Conservation (phyloP, 768 basidiomycete genomes). For the Neoboletus subvelutipes region DNA sequence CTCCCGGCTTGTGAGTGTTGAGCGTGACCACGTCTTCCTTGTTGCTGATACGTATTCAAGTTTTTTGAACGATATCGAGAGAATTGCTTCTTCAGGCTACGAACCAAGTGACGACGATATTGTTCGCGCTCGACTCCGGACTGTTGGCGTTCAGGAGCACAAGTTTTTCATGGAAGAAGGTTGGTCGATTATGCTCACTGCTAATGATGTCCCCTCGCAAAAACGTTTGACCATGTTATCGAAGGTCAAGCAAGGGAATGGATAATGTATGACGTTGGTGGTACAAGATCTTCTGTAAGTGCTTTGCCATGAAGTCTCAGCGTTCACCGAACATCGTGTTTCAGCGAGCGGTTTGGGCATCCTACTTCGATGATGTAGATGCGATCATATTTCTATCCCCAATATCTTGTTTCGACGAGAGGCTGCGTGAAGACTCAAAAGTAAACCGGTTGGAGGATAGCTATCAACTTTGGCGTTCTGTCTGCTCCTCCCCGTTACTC, state of each 20-base stretch:
- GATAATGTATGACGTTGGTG: constrained; percentile 82
- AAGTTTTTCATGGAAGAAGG: constrained; percentile 57
- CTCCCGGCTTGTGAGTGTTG: constrained; percentile 67
- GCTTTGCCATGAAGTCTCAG: not conserved
- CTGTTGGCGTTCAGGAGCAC: constrained; percentile 77
- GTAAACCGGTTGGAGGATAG: constrained; percentile 80
- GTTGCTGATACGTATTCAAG: constrained; percentile 34
- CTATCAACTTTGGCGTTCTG: constrained; percentile 71
- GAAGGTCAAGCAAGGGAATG: constrained; percentile 68
- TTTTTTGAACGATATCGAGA: constrained; percentile 67
- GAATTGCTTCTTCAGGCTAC: constrained; percentile 62
- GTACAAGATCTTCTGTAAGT: constrained; percentile 63
- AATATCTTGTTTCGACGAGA: constrained; percentile 83
- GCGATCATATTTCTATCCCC: constrained; percentile 77
- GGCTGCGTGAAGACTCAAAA: constrained; percentile 62
- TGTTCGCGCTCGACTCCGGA: constrained; percentile 74
- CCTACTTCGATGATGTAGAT: constrained; percentile 80
- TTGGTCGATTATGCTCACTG: constrained; percentile 28
- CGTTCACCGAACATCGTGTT: constrained; percentile 9
- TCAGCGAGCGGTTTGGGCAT: constrained; percentile 74
- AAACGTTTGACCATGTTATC: not conserved
- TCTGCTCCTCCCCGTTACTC: constrained; percentile 67
- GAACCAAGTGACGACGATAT: constrained; percentile 76
- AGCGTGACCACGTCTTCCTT: constrained; percentile 6
- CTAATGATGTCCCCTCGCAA: not conserved